phyloP scores from a whole-genome alignment of 1,284 basidiomycete genomes.

The Pholiota adiposa region DNA sequence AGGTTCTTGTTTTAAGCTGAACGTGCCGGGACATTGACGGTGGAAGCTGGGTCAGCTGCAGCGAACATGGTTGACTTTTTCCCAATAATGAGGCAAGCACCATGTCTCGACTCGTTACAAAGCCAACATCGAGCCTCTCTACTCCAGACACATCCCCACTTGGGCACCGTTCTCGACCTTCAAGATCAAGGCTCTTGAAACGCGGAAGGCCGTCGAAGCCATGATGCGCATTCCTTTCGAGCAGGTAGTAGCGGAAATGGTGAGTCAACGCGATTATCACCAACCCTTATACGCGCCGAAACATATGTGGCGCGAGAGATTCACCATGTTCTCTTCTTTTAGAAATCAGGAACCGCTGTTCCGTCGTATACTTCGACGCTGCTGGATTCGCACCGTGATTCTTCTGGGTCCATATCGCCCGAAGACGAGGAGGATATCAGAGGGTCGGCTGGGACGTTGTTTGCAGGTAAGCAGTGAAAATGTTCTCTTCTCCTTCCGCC shows the following conservation, averaged over 20 bases:
- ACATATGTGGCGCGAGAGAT: constrained; percentile 19
- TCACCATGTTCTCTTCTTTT: constrained; percentile 18
- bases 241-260: constrained; percentile 55
- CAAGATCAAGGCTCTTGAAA: constrained; percentile 51
- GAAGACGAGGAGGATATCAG: constrained; percentile 61
- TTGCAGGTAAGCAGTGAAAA: constrained; percentile 40
- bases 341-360: constrained; percentile 48
- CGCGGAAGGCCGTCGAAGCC: constrained; percentile 44
- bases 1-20: constrained; percentile 41
- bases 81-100: constrained; percentile 46
- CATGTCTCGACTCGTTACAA: not conserved
- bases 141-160: constrained; percentile 48
- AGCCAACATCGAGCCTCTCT: not conserved
- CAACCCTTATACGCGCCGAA: constrained; percentile 1
- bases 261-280: constrained; percentile 26
- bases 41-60: constrained; percentile 54
- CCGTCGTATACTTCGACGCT: constrained; percentile 60
- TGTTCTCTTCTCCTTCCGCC: constrained; percentile 9
- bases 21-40: constrained; percentile 49
- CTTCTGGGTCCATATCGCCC: constrained; percentile 32
- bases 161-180: constrained; percentile 64
- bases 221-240: constrained; percentile 59
- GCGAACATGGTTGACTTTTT: constrained; percentile 62
- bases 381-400: constrained; percentile 42
- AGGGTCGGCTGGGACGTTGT: constrained; percentile 57